Percentiles rank a stretch among this genome's conserved stretches.
Conservation (phyloP, 371 early-diverging fungal species). For the Rhizopus sp. region DNA sequence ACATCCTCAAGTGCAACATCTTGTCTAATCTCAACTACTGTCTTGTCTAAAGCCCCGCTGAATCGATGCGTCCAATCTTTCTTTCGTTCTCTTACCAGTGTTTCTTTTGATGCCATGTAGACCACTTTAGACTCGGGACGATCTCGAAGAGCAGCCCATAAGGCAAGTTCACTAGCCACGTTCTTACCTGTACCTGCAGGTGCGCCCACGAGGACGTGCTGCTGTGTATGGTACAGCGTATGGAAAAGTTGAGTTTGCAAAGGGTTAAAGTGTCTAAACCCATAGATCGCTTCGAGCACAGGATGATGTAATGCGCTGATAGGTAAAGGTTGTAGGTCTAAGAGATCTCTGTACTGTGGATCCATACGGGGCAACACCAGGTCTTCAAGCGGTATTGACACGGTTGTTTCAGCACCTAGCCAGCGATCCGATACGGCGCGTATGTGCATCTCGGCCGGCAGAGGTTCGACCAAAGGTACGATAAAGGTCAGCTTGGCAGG, state of each 20-base stretch:
- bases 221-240: conserved; percentile 83
- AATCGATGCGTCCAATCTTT: conserved; percentile 88
- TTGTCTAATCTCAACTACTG: conserved; percentile 95
- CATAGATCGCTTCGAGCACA: conserved; percentile 78
- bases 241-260: conserved; percentile 99
- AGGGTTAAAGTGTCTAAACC: conserved; percentile 94
- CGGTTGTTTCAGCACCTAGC: conserved; percentile 86
- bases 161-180: conserved; percentile 93
- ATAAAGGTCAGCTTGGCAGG: conserved; percentile 78
- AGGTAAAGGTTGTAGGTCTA: conserved; percentile 88
- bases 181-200: conserved; percentile 99
- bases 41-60: conserved; percentile 72
- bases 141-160: conserved; percentile 90
- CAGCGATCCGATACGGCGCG: conserved; percentile 93
- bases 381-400: conserved; percentile 89
- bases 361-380: conserved; percentile 82
- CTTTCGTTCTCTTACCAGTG: conserved; percentile 96
- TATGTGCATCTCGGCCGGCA: conserved; percentile 87
- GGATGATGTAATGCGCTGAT: conserved; percentile 81
- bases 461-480: conserved; percentile 85
- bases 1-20: conserved; percentile 90
- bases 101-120: conserved; percentile 99
- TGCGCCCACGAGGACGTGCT: conserved; percentile 95
- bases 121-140: conserved; percentile 89
- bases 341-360: conserved; percentile 86